Percentiles rank a stretch among this genome's conserved stretches.
phyloP scores from a whole-genome alignment of 208 protist species.

The Leptomonas pyrrhocoris region DNA sequence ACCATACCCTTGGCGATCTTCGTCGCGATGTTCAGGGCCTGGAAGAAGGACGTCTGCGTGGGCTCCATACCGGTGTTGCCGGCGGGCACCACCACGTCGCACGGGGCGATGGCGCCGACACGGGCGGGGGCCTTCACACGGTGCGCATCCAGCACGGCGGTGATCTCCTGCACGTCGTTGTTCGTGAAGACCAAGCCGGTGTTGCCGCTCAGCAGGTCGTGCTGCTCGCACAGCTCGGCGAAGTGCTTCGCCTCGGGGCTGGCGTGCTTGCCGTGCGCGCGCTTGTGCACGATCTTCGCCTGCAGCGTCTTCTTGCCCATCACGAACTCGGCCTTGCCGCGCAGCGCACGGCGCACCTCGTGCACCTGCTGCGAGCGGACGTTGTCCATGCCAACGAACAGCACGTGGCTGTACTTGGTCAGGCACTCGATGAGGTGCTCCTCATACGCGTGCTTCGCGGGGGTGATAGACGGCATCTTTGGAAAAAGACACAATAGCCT shows the following conservation, averaged over 20 bases:
- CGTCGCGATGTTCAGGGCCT: constrained; percentile 99
- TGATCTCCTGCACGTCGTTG: constrained; percentile 91
- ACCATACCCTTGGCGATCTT: constrained; percentile 99
- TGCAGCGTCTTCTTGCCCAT: constrained; percentile 99
- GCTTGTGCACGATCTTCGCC: constrained; percentile 93
- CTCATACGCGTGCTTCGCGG: constrained; percentile 90
- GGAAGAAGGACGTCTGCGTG: constrained; percentile 98
- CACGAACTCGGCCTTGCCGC: constrained; percentile 95
- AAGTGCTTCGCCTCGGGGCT: constrained; percentile 63
- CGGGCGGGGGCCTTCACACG: constrained; percentile 96
- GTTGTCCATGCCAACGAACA: constrained; percentile 97
- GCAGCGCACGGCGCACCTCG: constrained; percentile 94
- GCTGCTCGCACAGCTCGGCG: constrained; percentile 54
- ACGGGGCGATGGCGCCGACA: constrained; percentile 96
- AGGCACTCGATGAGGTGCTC: constrained; percentile 93
- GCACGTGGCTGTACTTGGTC: constrained; percentile 94
- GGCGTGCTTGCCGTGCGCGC: constrained; percentile 55
- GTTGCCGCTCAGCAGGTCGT: constrained; percentile 93
- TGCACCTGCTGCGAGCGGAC: constrained; percentile 98
- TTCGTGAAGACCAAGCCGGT: constrained; percentile 99
- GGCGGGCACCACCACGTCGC: constrained; percentile 96
- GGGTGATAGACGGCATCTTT: constrained; percentile 64
- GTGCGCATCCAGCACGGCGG: constrained; percentile 79
- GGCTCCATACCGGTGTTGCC: constrained; percentile 98
- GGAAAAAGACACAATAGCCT: constrained; percentile 12